Percentiles rank a stretch among this genome's conserved stretches.
phyloP scores from a whole-genome alignment of 495 filamentous ascomycete genomes.

The Penicillium paradoxum region DNA sequence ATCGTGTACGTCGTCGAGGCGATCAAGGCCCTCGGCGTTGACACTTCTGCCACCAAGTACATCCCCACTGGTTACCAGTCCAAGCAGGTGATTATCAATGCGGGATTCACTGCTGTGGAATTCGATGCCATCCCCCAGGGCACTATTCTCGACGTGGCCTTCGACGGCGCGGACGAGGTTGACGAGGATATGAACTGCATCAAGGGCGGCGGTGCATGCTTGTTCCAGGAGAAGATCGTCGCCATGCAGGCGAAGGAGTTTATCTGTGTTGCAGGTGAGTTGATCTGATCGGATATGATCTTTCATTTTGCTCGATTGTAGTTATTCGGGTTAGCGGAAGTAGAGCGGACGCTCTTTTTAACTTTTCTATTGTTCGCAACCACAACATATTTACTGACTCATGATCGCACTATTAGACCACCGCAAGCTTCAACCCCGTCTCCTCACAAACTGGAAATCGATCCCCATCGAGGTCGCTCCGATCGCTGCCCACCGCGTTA shows the following conservation, averaged over 20 bases:
- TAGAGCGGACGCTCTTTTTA: neutral
- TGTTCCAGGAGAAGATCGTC: slow-evolving; percentile 98
- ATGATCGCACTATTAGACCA: slow-evolving; percentile 52
- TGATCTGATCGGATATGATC: neutral
- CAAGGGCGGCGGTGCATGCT: slow-evolving; percentile 93
- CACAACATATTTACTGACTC: neutral
- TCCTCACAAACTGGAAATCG: slow-evolving; percentile 75
- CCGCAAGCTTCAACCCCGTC: slow-evolving; percentile 72
- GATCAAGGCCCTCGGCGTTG: slow-evolving; percentile 65
- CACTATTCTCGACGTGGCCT: slow-evolving; percentile 69
- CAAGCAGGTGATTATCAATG: slow-evolving; percentile 70
- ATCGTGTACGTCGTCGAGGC: slow-evolving; percentile 95
- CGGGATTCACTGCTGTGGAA: slow-evolving; percentile 69
- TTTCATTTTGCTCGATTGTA: neutral
- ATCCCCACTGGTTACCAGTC: slow-evolving; percentile 91
- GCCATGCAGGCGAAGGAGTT: slow-evolving; percentile 81
- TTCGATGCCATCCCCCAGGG: slow-evolving; percentile 65
- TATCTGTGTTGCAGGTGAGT: slow-evolving; percentile 81
- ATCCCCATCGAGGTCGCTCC: slow-evolving; percentile 94
- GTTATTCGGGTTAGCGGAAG: neutral
- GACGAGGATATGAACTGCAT: slow-evolving; percentile 94
- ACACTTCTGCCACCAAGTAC: slow-evolving; percentile 64
- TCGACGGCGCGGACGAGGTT: slow-evolving; percentile 96
- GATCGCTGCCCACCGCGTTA: slow-evolving; percentile 66
- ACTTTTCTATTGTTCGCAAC: neutral